Percentiles rank a stretch among this genome's conserved stretches.
Evolutionary conservation across 176 grass and related monocot genomes (phyloP).

Genomic region (Eragrostis nindensis): DNA sequence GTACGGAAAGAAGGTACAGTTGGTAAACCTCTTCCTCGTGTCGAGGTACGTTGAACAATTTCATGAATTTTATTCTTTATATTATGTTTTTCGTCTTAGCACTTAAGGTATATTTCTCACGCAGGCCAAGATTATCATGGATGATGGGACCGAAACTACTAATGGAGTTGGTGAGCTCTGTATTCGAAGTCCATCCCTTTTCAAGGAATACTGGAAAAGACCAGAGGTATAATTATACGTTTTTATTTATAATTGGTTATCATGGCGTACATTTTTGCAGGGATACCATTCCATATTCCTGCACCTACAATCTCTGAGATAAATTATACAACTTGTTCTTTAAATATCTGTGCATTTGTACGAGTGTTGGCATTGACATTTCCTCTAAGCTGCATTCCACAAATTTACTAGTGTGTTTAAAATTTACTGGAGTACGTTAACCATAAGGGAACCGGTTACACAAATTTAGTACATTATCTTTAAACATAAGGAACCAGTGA

Average conservation of each 20-base stretch:
- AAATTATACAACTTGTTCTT: constrained; percentile 19
- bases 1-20: constrained; percentile 81
- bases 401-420: neutral
- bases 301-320: neutral
- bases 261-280: neutral
- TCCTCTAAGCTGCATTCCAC: constrained; percentile 6
- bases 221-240: constrained; percentile 56
- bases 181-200: constrained; percentile 91
- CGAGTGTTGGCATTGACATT: neutral
- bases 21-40: constrained; percentile 81
- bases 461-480: constrained; percentile 1
- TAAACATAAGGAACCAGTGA: constrained; percentile 22
- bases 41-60: constrained; percentile 65
- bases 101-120: constrained; percentile 31
- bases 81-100: constrained; percentile 25
- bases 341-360: neutral
- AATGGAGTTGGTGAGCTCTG: constrained; percentile 88
- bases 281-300: neutral
- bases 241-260: constrained; percentile 14
- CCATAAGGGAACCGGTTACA: neutral
- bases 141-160: constrained; percentile 65
- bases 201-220: constrained; percentile 93
- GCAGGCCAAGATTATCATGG: constrained; percentile 86
- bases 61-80: constrained; percentile 29
- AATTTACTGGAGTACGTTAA: constrained; percentile 16